phyloP scores from a whole-genome alignment of 805 yeast species.

The Yamadazyma nakazawae region DNA sequence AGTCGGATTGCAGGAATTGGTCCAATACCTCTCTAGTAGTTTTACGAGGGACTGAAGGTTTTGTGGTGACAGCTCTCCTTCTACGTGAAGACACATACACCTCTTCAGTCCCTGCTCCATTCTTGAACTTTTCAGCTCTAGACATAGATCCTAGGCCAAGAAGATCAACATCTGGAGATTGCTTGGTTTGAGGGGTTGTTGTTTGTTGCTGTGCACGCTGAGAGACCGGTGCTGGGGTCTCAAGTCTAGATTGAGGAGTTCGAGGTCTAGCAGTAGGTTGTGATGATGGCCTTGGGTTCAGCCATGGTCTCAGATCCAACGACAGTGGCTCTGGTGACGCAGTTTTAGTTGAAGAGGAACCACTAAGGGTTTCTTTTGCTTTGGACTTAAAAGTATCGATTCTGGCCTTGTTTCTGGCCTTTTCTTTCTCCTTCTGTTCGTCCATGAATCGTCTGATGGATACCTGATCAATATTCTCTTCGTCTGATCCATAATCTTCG shows the following conservation, averaged over 20 bases:
- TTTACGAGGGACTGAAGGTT: slow-evolving; percentile 4
- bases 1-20: slow-evolving; percentile 38
- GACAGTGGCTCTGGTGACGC: slow-evolving; percentile 6
- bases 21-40: slow-evolving; percentile 24
- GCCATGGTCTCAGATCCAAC: background rate
- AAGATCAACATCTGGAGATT: slow-evolving; percentile 21
- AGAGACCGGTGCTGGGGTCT: slow-evolving; percentile 1
- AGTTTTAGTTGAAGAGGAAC: slow-evolving; percentile 4
- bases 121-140: slow-evolving; percentile 26
- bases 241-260: background rate
- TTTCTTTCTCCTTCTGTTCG: slow-evolving; percentile 34
- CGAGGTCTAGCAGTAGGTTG: background rate
- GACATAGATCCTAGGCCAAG: slow-evolving; percentile 20
- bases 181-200: background rate
- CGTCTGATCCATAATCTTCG: slow-evolving; percentile 47
- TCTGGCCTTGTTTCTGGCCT: slow-evolving; percentile 29
- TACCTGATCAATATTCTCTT: slow-evolving; percentile 44
- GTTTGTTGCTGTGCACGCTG: background rate
- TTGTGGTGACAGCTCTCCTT: slow-evolving; percentile 8
- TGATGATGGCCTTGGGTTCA: slow-evolving; percentile 4
- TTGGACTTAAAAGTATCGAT: slow-evolving; percentile 12
- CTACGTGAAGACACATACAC: slow-evolving; percentile 24
- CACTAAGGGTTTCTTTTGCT: slow-evolving; percentile 10
- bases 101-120: slow-evolving; percentile 15
- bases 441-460: slow-evolving; percentile 39